phyloP scores from a whole-genome alignment of 306 rosid species.

The Mimosa pudica region DNA sequence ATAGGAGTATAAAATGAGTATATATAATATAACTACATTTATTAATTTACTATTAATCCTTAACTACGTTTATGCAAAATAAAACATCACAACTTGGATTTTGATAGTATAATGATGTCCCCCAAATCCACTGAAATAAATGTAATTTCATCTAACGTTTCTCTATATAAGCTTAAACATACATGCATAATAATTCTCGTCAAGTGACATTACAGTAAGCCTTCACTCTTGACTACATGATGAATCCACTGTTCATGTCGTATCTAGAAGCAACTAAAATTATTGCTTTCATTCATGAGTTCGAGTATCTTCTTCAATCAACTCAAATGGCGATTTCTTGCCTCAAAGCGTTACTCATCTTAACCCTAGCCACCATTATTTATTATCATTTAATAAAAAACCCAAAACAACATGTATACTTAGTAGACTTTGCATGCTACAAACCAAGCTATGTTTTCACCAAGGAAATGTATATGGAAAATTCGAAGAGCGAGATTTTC shows the following conservation, averaged over 20 bases:
- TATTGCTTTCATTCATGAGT: not conserved
- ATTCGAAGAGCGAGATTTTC: not conserved
- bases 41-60: too few species aligned
- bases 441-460: slow-evolving; percentile 22
- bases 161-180: too few species aligned
- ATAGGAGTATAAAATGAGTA: too few species aligned
- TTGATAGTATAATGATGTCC: too few species aligned
- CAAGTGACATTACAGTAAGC: too few species aligned
- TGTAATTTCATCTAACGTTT: too few species aligned
- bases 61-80: too few species aligned
- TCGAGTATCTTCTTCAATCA: not conserved
- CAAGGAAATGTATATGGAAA: slow-evolving; percentile 5
- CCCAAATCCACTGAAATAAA: too few species aligned
- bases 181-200: too few species aligned
- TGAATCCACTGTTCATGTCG: slow-evolving; percentile 15
- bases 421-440: slow-evolving; percentile 41
- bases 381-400: not conserved
- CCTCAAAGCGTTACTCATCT: not conserved
- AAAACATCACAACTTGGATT: too few species aligned
- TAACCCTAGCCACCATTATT: not conserved
- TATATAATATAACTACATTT: too few species aligned
- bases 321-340: not conserved
- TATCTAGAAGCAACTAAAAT: slow-evolving; percentile 1
- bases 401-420: slow-evolving; percentile 1
- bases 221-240: not conserved